Conservation (phyloP, 2,329 filamentous ascomycete species). For the Epichloe typhina region DNA sequence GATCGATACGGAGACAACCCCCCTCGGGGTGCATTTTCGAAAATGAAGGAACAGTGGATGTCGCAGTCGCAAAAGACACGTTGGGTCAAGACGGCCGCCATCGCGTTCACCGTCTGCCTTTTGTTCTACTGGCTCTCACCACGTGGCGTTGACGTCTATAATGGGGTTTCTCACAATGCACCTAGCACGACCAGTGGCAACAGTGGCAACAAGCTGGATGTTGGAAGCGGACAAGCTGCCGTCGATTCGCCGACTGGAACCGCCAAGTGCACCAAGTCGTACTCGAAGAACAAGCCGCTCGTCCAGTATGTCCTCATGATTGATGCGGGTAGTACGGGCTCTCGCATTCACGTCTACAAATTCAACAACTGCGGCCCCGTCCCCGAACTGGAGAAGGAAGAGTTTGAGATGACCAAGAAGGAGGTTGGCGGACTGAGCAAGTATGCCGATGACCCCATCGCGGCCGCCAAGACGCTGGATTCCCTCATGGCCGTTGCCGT, state of each 20-base stretch:
- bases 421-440: conserved; percentile 73
- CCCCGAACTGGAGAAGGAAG: conserved; percentile 86
- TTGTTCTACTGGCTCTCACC: conserved; percentile 53
- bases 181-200: background rate
- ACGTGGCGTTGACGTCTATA: conserved; percentile 40
- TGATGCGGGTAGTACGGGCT: conserved; percentile 94
- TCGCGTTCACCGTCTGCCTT: conserved; percentile 45
- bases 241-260: conserved; percentile 52
- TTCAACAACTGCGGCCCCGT: conserved; percentile 97
- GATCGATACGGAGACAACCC: conserved; percentile 42
- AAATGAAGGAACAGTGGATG: conserved; percentile 44
- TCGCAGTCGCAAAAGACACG: conserved; percentile 52
- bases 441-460: conserved; percentile 74
- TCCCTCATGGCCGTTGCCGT: conserved; percentile 77
- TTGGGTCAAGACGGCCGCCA: conserved; percentile 52
- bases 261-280: conserved; percentile 68
- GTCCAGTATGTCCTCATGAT: conserved; percentile 98
- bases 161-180: conserved; percentile 16
- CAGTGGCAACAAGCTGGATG: conserved; percentile 5
- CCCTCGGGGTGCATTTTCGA: conserved; percentile 36
- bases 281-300: conserved; percentile 78
- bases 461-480: conserved; percentile 81
- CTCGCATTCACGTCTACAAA: conserved; percentile 94
- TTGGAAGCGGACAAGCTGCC: conserved; percentile 34
- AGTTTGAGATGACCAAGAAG: conserved; percentile 89